Percentiles rank a stretch among this genome's conserved stretches.
Evolutionary conservation across 2,329 filamentous ascomycete species (phyloP).

Genomic region (Stachybotrys echinatus): DNA sequence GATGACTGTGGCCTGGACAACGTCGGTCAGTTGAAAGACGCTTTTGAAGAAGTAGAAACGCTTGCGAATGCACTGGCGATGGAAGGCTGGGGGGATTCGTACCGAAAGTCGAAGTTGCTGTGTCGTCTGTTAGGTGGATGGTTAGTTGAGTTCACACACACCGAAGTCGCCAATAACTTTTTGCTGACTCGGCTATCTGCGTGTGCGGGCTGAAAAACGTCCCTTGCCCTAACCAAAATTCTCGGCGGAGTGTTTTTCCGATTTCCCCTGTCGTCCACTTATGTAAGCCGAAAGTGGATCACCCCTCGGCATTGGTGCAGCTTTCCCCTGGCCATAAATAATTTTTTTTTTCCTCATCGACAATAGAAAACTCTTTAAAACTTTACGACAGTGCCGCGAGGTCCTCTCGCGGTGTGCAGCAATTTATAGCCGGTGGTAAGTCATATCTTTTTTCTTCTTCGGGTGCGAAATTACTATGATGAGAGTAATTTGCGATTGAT

Average conservation of each 20-base stretch:
- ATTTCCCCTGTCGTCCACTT: neutral
- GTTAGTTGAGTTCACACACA: constrained; percentile 28
- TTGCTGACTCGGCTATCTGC: constrained; percentile 31
- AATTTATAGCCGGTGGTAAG: no score
- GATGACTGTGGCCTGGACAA: constrained; percentile 53
- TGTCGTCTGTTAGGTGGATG: constrained; percentile 31
- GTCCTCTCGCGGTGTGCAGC: no score
- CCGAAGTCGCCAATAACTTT: constrained; percentile 34
- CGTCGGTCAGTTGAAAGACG: constrained; percentile 25
- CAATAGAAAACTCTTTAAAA: no score
- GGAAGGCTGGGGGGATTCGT: constrained; percentile 18
- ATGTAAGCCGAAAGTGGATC: neutral
- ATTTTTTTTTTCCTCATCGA: neutral
- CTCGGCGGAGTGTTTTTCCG: constrained; percentile 24
- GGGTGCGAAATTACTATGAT: constrained; percentile 57
- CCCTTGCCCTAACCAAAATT: constrained; percentile 36
- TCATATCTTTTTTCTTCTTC: constrained; percentile 4
- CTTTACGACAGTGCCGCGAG: no score
- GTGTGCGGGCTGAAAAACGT: constrained; percentile 35
- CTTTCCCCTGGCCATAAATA: no score
- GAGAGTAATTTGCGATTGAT: constrained; percentile 99
- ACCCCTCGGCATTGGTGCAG: neutral
- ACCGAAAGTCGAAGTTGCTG: constrained; percentile 33
- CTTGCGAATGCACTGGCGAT: neutral
- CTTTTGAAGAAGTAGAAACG: neutral